These are phyloP conservation scores for Hericium coralloides DNA, from an alignment of 768 basidiomycete species.

Conservation along the genomic window DNA sequence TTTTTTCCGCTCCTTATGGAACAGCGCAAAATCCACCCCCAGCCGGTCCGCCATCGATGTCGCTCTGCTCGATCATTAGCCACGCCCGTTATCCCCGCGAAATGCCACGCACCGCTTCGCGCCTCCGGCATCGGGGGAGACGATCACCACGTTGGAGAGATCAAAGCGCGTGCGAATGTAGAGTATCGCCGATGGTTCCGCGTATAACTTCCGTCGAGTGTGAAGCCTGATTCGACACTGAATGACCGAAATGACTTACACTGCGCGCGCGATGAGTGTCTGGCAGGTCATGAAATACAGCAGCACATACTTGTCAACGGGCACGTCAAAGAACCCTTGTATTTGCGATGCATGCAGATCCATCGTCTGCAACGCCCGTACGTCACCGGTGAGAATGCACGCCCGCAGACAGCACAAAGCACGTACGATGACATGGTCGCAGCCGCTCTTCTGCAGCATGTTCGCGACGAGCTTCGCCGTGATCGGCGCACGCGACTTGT, in stretches of 20 bases:
- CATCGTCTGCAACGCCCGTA: constrained; percentile 62
- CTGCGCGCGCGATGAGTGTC: constrained; percentile 20
- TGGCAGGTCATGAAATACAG: constrained; percentile 4
- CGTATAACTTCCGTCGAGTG: constrained; percentile 61
- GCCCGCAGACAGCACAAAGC: background rate
- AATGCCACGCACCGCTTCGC: constrained; percentile 75
- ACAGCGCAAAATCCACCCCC: constrained; percentile 95
- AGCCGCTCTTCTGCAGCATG: constrained; percentile 87
- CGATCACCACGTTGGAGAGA: constrained; percentile 81
- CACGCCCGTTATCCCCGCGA: background rate
- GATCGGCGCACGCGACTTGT: constrained; percentile 96
- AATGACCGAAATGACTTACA: constrained; percentile 32
- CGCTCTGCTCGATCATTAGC: constrained; percentile 45
- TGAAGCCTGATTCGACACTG: constrained; percentile 16
- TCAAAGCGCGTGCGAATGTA: constrained; percentile 93
- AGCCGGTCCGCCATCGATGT: constrained; percentile 95
- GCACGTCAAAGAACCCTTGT: constrained; percentile 99
- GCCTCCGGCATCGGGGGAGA: constrained; percentile 96
- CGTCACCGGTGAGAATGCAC: background rate
- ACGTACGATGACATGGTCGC: constrained; percentile 95
- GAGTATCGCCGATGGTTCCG: constrained; percentile 89
- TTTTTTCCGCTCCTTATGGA: constrained; percentile 98
- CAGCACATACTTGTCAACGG: constrained; percentile 90
- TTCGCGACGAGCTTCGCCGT: constrained; percentile 98
- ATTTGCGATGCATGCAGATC: constrained; percentile 98